Evolutionary conservation across 306 rosid species (phyloP), one percentile per base, ranked within the genome.

Genomic region (Cercis canadensis): DNA sequence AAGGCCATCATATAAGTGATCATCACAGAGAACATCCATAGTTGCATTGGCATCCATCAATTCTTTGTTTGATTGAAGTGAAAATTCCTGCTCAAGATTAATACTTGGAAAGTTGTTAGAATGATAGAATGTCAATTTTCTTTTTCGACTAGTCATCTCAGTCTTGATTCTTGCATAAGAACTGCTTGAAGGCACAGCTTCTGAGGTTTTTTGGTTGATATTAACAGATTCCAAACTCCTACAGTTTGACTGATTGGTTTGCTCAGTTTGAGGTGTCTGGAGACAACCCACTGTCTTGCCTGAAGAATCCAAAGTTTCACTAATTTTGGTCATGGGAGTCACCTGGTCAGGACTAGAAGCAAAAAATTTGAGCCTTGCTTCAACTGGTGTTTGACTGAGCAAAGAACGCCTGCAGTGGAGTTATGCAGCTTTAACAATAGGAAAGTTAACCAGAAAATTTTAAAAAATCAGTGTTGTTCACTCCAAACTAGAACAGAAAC

Each of bases 341-440:
- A 60, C 61, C 45, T 62, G 52, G 69, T 79, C 77, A 40, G 98
- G 88, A 57, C 83, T 84, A 43, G 69, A 53, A 39, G 82, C 63
- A 14, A 85, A 75, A 69, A 60, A 64, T 0, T 70, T 65, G 19
- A 53, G 69, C 71, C 72, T 75, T 72, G 77, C 81, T 19, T 50
- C 82, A 36, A 65, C 62, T 6, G 92, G 97, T 43, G 96, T 80
- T 87, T 90, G 98, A 72, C 88, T 93, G 61, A 93, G 96, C 94
- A 93, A 81, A 49, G 98, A 93, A 78, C 87, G 97, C 87, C 98
- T 93, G 96, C 75, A 76, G 33, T n/a, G 52, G 70, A 68, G 36
- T 61, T 68, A 76, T 45, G 76, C 63, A 78, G 54, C 44, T 52
- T 75, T 33, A 57, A 51, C 7, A 47, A 3, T 18, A 49, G 24